Evolutionary conservation across 2,329 filamentous ascomycete genomes (phyloP), one percentile per base, ranked within the genome.

Genomic region (Epichloe amarillans): DNA sequence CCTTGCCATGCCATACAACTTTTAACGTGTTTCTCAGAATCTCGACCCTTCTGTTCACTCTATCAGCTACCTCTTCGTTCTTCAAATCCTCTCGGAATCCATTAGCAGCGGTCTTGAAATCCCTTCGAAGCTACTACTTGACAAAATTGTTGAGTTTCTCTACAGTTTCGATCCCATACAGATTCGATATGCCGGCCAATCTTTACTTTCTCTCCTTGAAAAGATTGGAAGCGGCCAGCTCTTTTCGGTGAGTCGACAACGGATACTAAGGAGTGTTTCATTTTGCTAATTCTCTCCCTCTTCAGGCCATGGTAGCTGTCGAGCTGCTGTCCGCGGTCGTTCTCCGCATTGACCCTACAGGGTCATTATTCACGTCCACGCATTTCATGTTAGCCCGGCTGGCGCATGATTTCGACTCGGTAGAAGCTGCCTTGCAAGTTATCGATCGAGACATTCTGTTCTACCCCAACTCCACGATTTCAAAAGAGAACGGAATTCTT

Each of bases 391-490:
- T 87, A 35, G 71, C 76, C 33, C 76, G 72, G 41, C 62, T 82
- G 11, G 83, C 84, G 43, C 77, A 80, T 61, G 69, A 76, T 49
- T 72, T 74, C 35, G 67, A 76, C 56, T 63, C 63, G 39, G 76
- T 79, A 52, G 70, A 72, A 14, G 72, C 74, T 23, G 80, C 76
- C 2, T 67, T 84, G 5, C 74, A 74, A 3, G 71, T 88, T 10
- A 69, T 89, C 30, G 75, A 85, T 57, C 80, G 77, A 53, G 72
- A 78, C 49, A 80, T 87, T 52, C 74, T 84, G 53, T 84, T 81
- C 57, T 83, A 82, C 53, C 82, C 84, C 0, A 69, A 68, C 47
- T 69, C 71, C 61, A 57, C 62, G 49, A 55, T 65, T 47, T 56
- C 63, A 35, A 60, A 59, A 50, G 66, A 67, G 17, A 54, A 65